phyloP scores from a whole-genome alignment of 495 filamentous ascomycete species.

The Podospora anserina region DNA sequence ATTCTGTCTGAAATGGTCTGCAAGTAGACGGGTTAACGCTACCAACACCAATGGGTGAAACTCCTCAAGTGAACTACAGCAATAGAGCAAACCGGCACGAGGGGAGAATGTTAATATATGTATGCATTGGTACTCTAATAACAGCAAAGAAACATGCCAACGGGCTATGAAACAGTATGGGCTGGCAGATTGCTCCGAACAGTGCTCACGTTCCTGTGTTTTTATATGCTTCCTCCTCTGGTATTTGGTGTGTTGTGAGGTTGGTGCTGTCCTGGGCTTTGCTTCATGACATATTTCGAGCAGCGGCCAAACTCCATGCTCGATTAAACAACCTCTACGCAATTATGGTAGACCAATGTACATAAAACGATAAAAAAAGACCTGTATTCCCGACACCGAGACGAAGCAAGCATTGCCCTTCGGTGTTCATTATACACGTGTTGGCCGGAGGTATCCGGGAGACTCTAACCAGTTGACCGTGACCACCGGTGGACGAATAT shows the following conservation, averaged over 20 bases:
- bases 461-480: not conserved
- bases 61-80: too few species aligned
- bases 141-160: not conserved
- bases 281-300: not conserved
- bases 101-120: too few species aligned
- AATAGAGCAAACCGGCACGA: too few species aligned
- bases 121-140: too few species aligned
- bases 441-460: constrained; percentile 8
- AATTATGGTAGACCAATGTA: constrained; percentile 32
- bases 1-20: too few species aligned
- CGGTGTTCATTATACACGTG: constrained; percentile 26
- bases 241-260: not conserved
- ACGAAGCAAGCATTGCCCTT: constrained; percentile 22
- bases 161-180: not conserved
- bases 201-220: not conserved
- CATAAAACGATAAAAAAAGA: constrained; percentile 27
- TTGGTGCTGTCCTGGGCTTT: not conserved
- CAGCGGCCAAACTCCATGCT: constrained; percentile 27
- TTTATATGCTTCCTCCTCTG: not conserved
- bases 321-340: constrained; percentile 29
- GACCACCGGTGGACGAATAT: not conserved
- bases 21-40: too few species aligned
- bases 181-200: not conserved
- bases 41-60: too few species aligned
- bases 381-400: constrained; percentile 26